Evolutionary conservation across 2,329 filamentous ascomycete genomes (phyloP), one percentile per base, ranked within the genome.

Genomic region (Pseudogymnoascus sp.): DNA sequence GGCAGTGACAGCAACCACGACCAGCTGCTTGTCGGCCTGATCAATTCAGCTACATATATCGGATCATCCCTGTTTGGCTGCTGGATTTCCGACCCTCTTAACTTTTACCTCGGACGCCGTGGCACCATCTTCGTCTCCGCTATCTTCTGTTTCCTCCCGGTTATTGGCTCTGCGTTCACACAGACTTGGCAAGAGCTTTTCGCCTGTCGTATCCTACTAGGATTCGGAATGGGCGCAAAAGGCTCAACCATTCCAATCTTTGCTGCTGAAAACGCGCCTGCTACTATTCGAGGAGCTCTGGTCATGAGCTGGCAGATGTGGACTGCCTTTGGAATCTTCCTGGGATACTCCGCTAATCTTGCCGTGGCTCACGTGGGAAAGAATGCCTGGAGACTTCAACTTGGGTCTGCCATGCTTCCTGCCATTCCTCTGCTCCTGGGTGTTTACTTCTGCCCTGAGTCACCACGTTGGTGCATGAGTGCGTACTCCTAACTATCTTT

Each of bases 331-430:
- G 83, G 83, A 40, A 87, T 89, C 67, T 85, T 88, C 72, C 75
- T 88, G 18, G 87, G 87, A 8, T 85, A 82, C 61, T 82, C 78
- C 63, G 85, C 85, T 64, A 89, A 88, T 68, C 76, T 89, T 31
- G 83, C 80, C 3, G 82, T 88, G 42, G 84, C 82, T 52, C 77
- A 86, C 59, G 78, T 79, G 0, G 82, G 83, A n/a, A 68, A 69
- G 2, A 81, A 85, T 37, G 77, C 82, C 5, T 89, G 86, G 87
- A 77, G 86, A 39, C 74, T 87, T 25, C 84, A 87, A 68, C 73
- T 88, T 5, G 85, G 79, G 8, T 86, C 85, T 2, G 84, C 87
- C 2, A 84, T 87, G 59, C 80, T 87, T 36, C 86, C 86, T 1
- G 84, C 85, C 0, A 72, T 89, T 1, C 84, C 85, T 6, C 75